Conservation (phyloP, 78 protist species). For the Ministeria vibrans region DNA sequence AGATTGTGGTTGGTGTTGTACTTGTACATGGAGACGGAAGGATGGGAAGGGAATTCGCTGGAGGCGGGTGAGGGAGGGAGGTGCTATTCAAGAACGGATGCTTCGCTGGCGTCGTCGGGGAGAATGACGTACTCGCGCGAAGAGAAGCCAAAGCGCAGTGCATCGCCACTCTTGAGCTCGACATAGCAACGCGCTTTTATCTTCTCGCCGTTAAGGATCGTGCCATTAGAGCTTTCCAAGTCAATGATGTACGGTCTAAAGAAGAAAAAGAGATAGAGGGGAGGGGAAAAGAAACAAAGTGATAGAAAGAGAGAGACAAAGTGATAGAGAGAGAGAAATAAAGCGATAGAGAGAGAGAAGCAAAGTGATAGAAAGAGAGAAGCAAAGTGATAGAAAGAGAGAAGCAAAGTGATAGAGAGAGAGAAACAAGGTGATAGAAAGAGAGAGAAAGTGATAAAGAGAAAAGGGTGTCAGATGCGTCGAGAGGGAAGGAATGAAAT, state of each 20-base stretch:
- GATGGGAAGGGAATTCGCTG: no score
- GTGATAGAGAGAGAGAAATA: background rate
- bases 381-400: background rate
- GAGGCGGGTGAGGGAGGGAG: no score
- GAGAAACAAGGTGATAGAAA: background rate
- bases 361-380: background rate
- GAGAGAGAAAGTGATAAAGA: background rate
- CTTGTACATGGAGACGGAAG: no score
- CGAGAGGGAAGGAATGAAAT: background rate
- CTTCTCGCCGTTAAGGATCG: slow-evolving; percentile 49
- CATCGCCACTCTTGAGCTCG: slow-evolving; percentile 57
- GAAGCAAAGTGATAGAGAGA: background rate
- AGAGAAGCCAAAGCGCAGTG: slow-evolving; percentile 60
- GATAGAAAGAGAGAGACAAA: no score
- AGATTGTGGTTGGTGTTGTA: no score
- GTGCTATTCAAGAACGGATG: no score
- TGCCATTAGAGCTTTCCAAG: slow-evolving; percentile 74
- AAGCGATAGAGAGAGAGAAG: background rate
- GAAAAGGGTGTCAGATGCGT: background rate
- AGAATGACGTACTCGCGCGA: slow-evolving; percentile 73
- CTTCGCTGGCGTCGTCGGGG: background rate
- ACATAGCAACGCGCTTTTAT: slow-evolving; percentile 50
- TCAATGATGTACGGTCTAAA: background rate
- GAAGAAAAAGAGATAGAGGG: background rate
- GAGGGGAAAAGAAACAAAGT: background rate